phyloP scores from a whole-genome alignment of 1,139 yeast genomes.

The Zygoascus sp. region DNA sequence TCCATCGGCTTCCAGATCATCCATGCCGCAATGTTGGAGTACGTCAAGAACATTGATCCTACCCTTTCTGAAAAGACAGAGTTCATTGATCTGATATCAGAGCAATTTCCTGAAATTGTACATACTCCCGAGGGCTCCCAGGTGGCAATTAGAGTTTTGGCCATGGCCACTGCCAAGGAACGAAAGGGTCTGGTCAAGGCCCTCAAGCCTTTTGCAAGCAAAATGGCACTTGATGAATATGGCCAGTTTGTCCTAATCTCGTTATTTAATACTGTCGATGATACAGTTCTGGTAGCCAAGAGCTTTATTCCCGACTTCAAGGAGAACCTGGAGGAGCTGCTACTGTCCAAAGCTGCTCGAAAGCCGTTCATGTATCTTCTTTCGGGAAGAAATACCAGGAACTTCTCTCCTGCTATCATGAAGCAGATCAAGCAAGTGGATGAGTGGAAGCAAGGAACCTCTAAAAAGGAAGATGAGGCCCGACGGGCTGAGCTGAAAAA shows the following conservation, averaged over 20 bases:
- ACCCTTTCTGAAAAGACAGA: constrained; percentile 68
- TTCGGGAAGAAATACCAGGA: constrained; percentile 75
- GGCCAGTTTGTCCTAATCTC: constrained; percentile 81
- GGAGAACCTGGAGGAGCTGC: constrained; percentile 51
- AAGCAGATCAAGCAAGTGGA: constrained; percentile 58
- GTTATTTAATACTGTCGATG: constrained; percentile 84
- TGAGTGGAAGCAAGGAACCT: constrained; percentile 54
- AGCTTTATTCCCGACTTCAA: constrained; percentile 61
- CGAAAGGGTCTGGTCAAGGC: constrained; percentile 72
- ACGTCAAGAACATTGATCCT: constrained; percentile 57
- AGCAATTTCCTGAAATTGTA: constrained; percentile 89
- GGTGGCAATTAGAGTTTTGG: constrained; percentile 76
- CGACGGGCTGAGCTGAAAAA: constrained; percentile 68
- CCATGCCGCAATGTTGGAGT: constrained; percentile 95
- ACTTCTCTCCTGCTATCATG: constrained; percentile 67
- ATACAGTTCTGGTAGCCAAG: constrained; percentile 77
- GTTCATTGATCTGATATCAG: constrained; percentile 75
- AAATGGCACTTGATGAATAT: constrained; percentile 74
- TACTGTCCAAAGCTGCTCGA: constrained; percentile 74
- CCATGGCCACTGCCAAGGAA: constrained; percentile 87
- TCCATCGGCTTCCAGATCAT: constrained; percentile 93
- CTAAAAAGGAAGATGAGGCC: constrained; percentile 78
- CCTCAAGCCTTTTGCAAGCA: constrained; percentile 67
- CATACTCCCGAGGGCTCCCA: constrained; percentile 94
- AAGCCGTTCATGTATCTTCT: constrained; percentile 82